Evolutionary conservation across 2,329 filamentous ascomycete species (phyloP), one percentile per base, ranked within the genome.

Genomic region (Neofusicoccum kwambonambiense): DNA sequence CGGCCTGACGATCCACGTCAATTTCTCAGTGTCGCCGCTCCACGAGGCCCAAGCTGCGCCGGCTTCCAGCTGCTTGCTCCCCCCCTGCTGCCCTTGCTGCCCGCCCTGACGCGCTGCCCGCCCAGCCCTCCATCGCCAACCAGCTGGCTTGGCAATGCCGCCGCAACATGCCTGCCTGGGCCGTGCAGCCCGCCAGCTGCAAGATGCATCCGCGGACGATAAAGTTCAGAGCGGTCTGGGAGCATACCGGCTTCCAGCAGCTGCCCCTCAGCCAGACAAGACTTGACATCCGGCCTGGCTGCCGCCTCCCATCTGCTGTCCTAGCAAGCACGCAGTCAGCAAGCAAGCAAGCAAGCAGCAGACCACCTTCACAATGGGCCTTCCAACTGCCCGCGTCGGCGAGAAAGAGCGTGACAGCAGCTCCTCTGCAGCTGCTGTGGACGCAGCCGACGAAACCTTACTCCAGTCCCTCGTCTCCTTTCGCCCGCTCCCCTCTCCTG

Each of bases 401-500:
- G 41, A 54, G 41, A 45, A 56, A n/a, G 61, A 37, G 34, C 35
- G 47, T n/a, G 50, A 39, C 61, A 15, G 12, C 49, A 49, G 45
- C 44, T 9, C 19, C 39, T 49, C 61, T 37, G 42, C 39, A 34
- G 15, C 60, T 15, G 22, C 49, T 9, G 50, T 47, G n/a, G 41
- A 47, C 41, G n/a, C 41, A 12, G 35, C 22, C 35, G 34, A 54
- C 42, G 49, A 47, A 7, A 35, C 41, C 15, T 19, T 54, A 5
- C 34, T 64, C 19, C 62, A 44, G 12, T 47, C 44, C 17, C 62
- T 58, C 12, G 35, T 51, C 3, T 63, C 68, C 1, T 63, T 67
- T 7, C 64, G 54, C 35, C 66, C 62, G 7, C 47, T 67, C 31
- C 62, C 66, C 22, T 64, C 69, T 6, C 57, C 45, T 15, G 39